Evolutionary conservation across 208 protist species (phyloP).

Genomic region (Leishmania martiniquensis): DNA sequence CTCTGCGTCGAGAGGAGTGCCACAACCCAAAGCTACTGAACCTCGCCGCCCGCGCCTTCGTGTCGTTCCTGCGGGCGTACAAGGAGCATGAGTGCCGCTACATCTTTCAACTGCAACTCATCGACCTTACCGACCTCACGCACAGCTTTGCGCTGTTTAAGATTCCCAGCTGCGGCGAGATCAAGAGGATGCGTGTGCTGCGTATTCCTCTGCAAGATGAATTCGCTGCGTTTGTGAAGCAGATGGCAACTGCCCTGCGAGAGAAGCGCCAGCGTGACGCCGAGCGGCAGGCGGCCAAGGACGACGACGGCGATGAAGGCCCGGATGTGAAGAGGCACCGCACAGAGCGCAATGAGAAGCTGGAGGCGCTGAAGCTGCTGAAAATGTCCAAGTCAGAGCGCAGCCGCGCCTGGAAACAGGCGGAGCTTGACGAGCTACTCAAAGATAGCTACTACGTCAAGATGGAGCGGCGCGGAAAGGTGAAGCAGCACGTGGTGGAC

Average conservation of each 20-base stretch:
- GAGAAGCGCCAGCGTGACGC: conserved; percentile 70
- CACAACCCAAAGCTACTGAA: conserved; percentile 76
- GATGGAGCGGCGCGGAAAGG: conserved; percentile 78
- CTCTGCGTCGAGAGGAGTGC: conserved; percentile 58
- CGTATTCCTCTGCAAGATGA: conserved; percentile 85
- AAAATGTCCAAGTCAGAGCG: conserved; percentile 86
- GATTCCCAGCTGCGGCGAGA: conserved; percentile 91
- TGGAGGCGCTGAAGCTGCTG: conserved; percentile 81
- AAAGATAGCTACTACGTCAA: conserved; percentile 94
- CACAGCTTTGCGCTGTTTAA: conserved; percentile 93
- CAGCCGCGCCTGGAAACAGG: conserved; percentile 82
- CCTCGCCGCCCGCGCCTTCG: conserved; percentile 85
- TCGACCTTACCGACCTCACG: conserved; percentile 96
- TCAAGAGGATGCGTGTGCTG: conserved; percentile 83
- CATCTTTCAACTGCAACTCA: conserved; percentile 92
- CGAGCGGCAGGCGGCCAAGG: conserved; percentile 41
- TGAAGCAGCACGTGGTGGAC: conserved; percentile 69
- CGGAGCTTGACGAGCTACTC: conserved; percentile 87
- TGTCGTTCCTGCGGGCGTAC: conserved; percentile 94
- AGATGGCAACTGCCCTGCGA: conserved; percentile 35
- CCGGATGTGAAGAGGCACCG: conserved; percentile 53
- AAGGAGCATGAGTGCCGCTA: conserved; percentile 95
- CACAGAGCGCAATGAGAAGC: conserved; percentile 87
- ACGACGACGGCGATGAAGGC: conserved; percentile 19
- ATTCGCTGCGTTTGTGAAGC: conserved; percentile 65